Base-by-base conservation (phyloP, 768 basidiomycete genomes). In the Mycena albidolilacea region DNA sequence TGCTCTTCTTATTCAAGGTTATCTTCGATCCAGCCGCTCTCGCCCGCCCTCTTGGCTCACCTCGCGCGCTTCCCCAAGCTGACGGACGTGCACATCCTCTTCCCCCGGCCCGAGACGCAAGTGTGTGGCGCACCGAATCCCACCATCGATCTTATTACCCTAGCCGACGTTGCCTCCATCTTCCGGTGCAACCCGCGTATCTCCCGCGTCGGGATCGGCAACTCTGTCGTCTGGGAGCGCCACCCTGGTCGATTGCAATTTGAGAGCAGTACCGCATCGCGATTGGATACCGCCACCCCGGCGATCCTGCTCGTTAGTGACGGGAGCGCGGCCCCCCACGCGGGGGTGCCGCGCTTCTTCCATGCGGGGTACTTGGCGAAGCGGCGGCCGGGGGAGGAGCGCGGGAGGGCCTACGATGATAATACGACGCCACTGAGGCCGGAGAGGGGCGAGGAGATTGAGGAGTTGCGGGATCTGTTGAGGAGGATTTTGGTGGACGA, bases 191-290 rank as follows among this genome's bases (percentile, higher is more conserved):
- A 71, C 23, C 63, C 46, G 15, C 58, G 55, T 21, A 64, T 70
- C 23, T 70, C n/a, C 35, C 58, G 64, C n/a, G 69, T 74, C 5
- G 72, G 72, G 0, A 74, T 74, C 19, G 59, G 64, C 30, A 66
- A 74, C 48, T 74, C 73, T n/a, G 35, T 74, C 44, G 73, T 70
- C 30, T 70, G 65, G 73, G 73, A 74, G 52, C 67, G 63, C 23
- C 17, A 64, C 41, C 21, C 52, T 3, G 38, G 19, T 17, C 48
- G 30, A 30, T 30, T 30, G 30, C 2, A 30, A 30, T 30, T 30
- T 30, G 30, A 30, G 30, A 30, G 3, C 30, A 30, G 30, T 3
- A 30, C 30, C 30, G 30, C 30, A 30, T 30, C 30, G 30, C 30
- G 30, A 30, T 30, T 23, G 17, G 17, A 43, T 5, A 7, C 14